Conservation (phyloP, 2,329 filamentous ascomycete genomes). For the Alternaria alternata region DNA sequence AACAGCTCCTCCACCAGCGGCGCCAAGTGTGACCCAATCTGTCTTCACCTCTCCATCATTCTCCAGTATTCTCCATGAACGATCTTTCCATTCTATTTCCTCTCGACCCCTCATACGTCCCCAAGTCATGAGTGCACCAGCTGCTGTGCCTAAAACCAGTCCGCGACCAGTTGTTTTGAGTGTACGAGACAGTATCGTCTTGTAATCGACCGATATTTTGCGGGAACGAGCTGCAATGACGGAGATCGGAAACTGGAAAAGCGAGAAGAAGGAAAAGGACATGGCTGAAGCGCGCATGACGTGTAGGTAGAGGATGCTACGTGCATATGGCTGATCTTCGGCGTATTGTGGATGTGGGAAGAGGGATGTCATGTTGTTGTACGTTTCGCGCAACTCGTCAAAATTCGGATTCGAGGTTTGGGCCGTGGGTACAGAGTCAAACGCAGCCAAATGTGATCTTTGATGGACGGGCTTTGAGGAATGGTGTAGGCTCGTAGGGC, state of each 20-base stretch:
- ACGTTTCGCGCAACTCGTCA: neutral
- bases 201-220: slow-evolving; percentile 35
- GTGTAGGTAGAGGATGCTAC: slow-evolving; percentile 66
- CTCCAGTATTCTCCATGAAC: slow-evolving; percentile 68
- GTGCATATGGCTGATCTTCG: slow-evolving; percentile 67
- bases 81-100: slow-evolving; percentile 70
- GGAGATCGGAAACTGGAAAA: slow-evolving; percentile 48
- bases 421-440: neutral
- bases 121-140: slow-evolving; percentile 56
- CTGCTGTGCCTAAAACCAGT: slow-evolving; percentile 55
- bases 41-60: slow-evolving; percentile 63
- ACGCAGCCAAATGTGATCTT: neutral
- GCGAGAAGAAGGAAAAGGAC: slow-evolving; percentile 59
- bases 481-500: neutral
- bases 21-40: slow-evolving; percentile 64
- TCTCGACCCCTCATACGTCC: slow-evolving; percentile 64
- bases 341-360: slow-evolving; percentile 65
- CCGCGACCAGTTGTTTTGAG: slow-evolving; percentile 58
- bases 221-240: slow-evolving; percentile 35
- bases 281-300: slow-evolving; percentile 66
- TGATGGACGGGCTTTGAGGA: neutral
- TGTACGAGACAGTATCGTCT: slow-evolving; percentile 42
- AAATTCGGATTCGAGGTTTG: neutral
- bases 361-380: slow-evolving; percentile 61
- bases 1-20: slow-evolving; percentile 51